phyloP scores from a whole-genome alignment of 495 filamentous ascomycete species.

The Hyaloscypha bicolor region DNA sequence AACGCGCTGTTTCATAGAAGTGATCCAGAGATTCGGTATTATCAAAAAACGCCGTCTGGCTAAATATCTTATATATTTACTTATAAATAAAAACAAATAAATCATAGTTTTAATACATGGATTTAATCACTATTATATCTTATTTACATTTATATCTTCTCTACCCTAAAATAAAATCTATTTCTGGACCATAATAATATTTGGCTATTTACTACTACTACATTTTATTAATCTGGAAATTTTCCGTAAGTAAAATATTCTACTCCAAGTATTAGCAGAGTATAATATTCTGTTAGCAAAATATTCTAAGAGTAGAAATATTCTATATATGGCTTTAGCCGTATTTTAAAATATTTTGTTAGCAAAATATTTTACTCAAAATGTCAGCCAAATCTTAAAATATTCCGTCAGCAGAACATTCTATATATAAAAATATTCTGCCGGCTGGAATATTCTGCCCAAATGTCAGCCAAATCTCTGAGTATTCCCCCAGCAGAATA shows the following conservation, averaged over 20 bases:
- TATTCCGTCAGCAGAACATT: too few relatives aligned
- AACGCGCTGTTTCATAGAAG: conserved; percentile 12
- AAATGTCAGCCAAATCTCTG: too few relatives aligned
- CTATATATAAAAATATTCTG: too few relatives aligned
- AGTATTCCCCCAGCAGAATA: too few relatives aligned
- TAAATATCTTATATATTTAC: conserved; percentile 24
- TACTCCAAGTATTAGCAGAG: conserved; percentile 5
- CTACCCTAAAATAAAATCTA: conserved; percentile 22
- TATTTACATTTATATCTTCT: conserved; percentile 25
- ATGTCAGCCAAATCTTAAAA: conserved; percentile 7
- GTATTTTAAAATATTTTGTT: conserved; percentile 3
- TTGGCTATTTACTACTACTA: conserved; percentile 14
- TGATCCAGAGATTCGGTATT: conserved; percentile 22
- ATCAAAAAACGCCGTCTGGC: conserved; percentile 18
- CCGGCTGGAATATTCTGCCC: too few relatives aligned
- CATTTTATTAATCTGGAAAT: conserved; percentile 16
- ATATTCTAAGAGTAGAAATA: conserved; percentile 7
- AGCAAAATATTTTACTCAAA: conserved; percentile 18
- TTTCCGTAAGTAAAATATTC: conserved; percentile 15
- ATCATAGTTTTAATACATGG: conserved; percentile 23
- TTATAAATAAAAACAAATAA: conserved; percentile 20
- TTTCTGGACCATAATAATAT: conserved; percentile 23
- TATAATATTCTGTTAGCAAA: conserved; percentile 5
- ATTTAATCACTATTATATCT: conserved; percentile 26
- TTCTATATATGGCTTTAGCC: not conserved